These are phyloP conservation scores for Helianthus tuberosus DNA, from an alignment of 129 eudicot species.

Conservation along the genomic window DNA sequence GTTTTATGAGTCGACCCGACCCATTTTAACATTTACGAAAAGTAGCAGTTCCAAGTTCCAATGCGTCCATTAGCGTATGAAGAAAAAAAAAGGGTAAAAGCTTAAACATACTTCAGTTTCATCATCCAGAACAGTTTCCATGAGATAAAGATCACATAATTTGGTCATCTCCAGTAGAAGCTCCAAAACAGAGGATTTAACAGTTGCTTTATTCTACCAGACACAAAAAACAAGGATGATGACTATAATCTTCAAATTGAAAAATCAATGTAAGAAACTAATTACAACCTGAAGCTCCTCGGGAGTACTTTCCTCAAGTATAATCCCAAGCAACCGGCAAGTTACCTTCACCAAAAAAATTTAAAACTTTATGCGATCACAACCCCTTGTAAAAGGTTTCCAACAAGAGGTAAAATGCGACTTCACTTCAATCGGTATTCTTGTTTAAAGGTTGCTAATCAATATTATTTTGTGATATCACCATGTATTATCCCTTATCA, in stretches of 20 bases:
- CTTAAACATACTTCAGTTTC: conserved; percentile 70
- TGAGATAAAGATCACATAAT: conserved; percentile 88
- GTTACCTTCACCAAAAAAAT: conserved; percentile 58
- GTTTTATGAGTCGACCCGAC: not conserved
- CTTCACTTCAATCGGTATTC: not conserved
- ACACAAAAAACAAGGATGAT: not conserved
- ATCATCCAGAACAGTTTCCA: conserved; percentile 93
- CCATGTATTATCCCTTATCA: not conserved
- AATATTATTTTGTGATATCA: not conserved
- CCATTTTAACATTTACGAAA: no score
- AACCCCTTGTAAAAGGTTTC: not conserved
- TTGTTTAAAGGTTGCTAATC: not conserved
- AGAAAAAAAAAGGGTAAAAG: not conserved
- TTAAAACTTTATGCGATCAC: conserved; percentile 2
- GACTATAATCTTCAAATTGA: not conserved
- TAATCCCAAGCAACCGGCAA: conserved; percentile 77
- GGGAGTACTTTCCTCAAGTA: conserved; percentile 79
- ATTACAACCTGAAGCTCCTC: conserved; percentile 80
- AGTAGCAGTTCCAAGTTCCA: no score
- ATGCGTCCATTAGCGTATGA: not conserved
- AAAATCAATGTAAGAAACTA: not conserved
- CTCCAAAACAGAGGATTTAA: conserved; percentile 82
- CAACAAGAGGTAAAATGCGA: not conserved
- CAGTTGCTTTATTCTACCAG: conserved; percentile 77
- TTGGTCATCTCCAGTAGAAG: conserved; percentile 83